phyloP scores from a whole-genome alignment of 257 asterid genomes.

The Striga asiatica region DNA sequence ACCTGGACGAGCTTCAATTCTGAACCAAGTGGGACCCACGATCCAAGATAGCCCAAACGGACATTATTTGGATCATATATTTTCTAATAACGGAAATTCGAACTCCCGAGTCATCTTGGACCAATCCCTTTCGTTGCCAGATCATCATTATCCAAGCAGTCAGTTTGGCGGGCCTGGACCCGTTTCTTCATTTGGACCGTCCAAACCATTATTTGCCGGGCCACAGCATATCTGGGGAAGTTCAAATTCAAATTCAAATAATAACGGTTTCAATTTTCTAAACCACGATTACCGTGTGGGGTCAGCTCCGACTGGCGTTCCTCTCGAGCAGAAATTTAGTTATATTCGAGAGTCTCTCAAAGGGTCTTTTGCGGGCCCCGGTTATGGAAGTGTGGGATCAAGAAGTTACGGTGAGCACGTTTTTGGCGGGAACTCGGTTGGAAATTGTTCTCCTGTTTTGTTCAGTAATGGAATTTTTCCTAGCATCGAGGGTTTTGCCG shows the following conservation, averaged over 20 bases:
- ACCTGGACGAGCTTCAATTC: constrained; percentile 47
- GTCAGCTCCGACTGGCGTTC: constrained; percentile 61
- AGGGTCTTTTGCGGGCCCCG: constrained; percentile 17
- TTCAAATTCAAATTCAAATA: too few relatives aligned
- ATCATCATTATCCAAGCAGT: constrained; percentile 30
- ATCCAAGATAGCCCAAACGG: constrained; percentile 22
- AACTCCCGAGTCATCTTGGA: constrained; percentile 20
- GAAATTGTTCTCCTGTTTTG: constrained; percentile 38
- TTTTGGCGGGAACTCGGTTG: constrained; percentile 20
- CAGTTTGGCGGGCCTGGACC: constrained; percentile 21
- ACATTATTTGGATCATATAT: constrained; percentile 8
- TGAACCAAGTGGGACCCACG: constrained; percentile 31
- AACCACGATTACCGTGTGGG: constrained; percentile 28
- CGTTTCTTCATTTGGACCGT: constrained; percentile 33
- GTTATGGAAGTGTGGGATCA: constrained; percentile 19
- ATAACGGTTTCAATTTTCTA: constrained; percentile 27
- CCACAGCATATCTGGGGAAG: too few relatives aligned
- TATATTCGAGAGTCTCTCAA: constrained; percentile 32
- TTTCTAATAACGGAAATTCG: constrained; percentile 12
- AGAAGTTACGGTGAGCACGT: constrained; percentile 16
- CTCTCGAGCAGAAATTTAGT: constrained; percentile 29
- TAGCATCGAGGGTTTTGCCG: constrained; percentile 31
- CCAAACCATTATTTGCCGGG: too few relatives aligned
- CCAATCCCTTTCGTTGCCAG: constrained; percentile 42
- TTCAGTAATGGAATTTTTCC: constrained; percentile 25